Evolutionary conservation across 257 asterid species (phyloP).

Genomic region (Asclepias syriaca): DNA sequence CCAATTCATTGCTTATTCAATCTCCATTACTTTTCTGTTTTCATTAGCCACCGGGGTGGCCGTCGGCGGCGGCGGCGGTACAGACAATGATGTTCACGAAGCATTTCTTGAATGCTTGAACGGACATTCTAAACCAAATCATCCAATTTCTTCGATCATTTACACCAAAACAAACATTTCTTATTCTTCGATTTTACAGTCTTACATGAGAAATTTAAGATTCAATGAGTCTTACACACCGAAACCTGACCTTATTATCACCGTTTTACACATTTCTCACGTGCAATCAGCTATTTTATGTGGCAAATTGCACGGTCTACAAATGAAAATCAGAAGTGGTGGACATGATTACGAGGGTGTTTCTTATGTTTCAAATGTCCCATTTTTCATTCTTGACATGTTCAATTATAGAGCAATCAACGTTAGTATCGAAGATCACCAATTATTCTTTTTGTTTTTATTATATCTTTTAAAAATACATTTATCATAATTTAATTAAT

Average conservation of each 20-base stretch:
- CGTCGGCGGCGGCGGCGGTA: too few species aligned
- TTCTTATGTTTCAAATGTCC: neutral
- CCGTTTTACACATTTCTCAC: conserved; percentile 50
- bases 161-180: conserved; percentile 42
- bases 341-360: conserved; percentile 8
- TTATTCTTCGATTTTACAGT: conserved; percentile 37
- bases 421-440: neutral
- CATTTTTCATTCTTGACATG: conserved; percentile 8
- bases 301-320: conserved; percentile 10
- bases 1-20: too few species aligned
- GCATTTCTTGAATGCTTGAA: conserved; percentile 38
- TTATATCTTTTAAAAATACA: too few species aligned
- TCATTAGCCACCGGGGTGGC: too few species aligned
- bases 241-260: conserved; percentile 49
- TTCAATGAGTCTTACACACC: conserved; percentile 52
- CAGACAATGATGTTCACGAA: conserved; percentile 3
- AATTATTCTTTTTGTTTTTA: too few species aligned
- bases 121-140: conserved; percentile 21
- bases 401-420: conserved; percentile 1
- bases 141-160: conserved; percentile 40
- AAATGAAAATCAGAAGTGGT: conserved; percentile 2
- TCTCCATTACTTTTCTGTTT: too few species aligned
- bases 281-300: conserved; percentile 46
- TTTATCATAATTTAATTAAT: too few species aligned
- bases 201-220: conserved; percentile 48